These are phyloP conservation scores for Oemleria cerasiformis DNA, from an alignment of 306 rosid species.

Conservation along the genomic window DNA sequence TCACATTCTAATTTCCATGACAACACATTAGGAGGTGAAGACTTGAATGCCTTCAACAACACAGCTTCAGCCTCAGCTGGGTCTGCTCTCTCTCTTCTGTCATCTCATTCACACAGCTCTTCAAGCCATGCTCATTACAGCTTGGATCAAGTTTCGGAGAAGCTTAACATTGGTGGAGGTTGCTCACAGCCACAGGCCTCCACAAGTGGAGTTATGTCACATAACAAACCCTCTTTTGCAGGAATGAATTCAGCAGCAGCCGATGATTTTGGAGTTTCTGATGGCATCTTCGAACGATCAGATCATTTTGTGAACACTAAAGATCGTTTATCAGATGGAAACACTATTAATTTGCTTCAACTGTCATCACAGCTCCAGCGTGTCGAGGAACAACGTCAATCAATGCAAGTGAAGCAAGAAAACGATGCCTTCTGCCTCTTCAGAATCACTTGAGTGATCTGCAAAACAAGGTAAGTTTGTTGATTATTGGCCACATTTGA, in stretches of 20 bases:
- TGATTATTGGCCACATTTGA: neutral
- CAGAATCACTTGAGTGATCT: constrained; percentile 41
- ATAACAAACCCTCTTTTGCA: constrained; percentile 41
- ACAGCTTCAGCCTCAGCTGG: constrained; percentile 57
- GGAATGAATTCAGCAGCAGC: constrained; percentile 46
- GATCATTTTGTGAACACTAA: constrained; percentile 38
- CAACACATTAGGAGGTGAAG: constrained; percentile 50
- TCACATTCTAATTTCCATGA: constrained; percentile 39
- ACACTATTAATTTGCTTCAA: constrained; percentile 77
- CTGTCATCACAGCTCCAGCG: constrained; percentile 85
- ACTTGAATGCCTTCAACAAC: constrained; percentile 48
- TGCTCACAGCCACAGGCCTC: constrained; percentile 47
- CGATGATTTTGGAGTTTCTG: constrained; percentile 48
- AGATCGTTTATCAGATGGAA: constrained; percentile 45
- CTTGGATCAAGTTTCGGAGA: constrained; percentile 47
- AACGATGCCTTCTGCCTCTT: constrained; percentile 59
- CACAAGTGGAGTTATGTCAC: constrained; percentile 34
- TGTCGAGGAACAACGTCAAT: constrained; percentile 69
- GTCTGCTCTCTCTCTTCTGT: constrained; percentile 99
- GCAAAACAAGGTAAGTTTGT: constrained; percentile 29
- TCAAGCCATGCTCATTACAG: constrained; percentile 56
- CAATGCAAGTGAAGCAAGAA: constrained; percentile 54
- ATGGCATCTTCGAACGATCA: constrained; percentile 55
- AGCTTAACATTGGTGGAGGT: constrained; percentile 37
- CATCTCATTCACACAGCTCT: constrained; percentile 78